Conservation (phyloP, 257 asterid genomes). For the Galeopsis tetrahit region DNA sequence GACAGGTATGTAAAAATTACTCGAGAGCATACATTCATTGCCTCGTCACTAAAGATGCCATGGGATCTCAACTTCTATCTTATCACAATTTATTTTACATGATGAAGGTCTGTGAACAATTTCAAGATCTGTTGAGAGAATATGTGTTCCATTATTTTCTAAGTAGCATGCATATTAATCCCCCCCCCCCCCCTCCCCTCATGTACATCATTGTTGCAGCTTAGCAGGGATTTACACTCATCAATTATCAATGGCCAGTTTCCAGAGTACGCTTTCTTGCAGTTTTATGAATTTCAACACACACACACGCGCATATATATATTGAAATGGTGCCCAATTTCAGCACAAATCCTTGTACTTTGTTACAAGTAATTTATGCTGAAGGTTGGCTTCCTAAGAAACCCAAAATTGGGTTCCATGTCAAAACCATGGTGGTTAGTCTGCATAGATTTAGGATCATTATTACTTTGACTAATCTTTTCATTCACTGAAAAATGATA, state of each 20-base stretch:
- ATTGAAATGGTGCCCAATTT: background rate
- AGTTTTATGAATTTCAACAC: background rate
- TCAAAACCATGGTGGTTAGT: background rate
- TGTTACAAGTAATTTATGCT: background rate
- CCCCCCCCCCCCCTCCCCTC: too few relatives aligned
- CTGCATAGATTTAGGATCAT: background rate
- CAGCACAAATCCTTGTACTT: background rate
- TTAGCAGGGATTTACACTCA: slow-evolving; percentile 85
- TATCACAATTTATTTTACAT: slow-evolving; percentile 89
- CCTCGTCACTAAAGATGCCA: slow-evolving; percentile 96
- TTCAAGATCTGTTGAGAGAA: background rate
- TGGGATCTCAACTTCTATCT: slow-evolving; percentile 96
- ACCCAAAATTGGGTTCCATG: background rate
- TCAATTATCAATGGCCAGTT: slow-evolving; percentile 81
- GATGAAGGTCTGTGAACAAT: slow-evolving; percentile 66
- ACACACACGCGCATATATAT: background rate
- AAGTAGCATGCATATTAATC: slow-evolving; percentile 30
- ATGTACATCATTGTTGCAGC: slow-evolving; percentile 58
- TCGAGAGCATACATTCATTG: slow-evolving; percentile 93
- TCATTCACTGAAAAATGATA: slow-evolving; percentile 8
- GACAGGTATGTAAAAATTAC: slow-evolving; percentile 87
- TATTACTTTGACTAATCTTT: background rate
- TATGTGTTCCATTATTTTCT: background rate
- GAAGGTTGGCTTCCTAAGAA: slow-evolving; percentile 1
- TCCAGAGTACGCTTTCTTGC: slow-evolving; percentile 66